Percentiles rank a stretch among this genome's conserved stretches.
Evolutionary conservation across 73 alveolate species (phyloP).

Genomic region (Breviolum minutum): DNA sequence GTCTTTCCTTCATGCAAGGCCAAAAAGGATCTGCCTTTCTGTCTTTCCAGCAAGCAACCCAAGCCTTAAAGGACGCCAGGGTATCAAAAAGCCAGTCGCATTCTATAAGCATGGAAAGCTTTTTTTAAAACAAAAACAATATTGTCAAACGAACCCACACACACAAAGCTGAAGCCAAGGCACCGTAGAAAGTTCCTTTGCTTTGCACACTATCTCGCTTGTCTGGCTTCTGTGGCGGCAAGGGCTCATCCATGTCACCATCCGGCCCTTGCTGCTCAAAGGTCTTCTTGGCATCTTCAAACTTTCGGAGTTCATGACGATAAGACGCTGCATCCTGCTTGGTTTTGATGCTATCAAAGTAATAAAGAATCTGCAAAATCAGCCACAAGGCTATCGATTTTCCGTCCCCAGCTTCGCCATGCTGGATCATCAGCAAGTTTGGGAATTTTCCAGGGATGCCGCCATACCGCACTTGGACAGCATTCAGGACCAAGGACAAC

Average conservation of each 20-base stretch:
- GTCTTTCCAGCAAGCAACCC: too few species aligned
- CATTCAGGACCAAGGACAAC: constrained; percentile 28
- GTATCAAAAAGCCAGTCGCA: too few species aligned
- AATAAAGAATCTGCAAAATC: neutral
- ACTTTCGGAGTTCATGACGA: neutral
- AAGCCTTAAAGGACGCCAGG: too few species aligned
- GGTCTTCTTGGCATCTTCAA: neutral
- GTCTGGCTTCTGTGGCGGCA: neutral
- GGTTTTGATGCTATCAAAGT: constrained; percentile 27
- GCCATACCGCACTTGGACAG: constrained; percentile 26
- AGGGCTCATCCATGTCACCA: neutral
- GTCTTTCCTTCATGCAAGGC: too few species aligned
- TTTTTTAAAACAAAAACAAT: too few species aligned
- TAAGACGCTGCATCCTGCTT: constrained; percentile 8
- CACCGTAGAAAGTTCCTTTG: too few species aligned
- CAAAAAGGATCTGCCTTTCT: too few species aligned
- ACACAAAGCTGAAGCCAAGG: too few species aligned
- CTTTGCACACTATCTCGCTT: neutral
- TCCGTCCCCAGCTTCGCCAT: constrained; percentile 68
- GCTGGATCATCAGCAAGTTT: constrained; percentile 36
- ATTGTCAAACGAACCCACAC: too few species aligned
- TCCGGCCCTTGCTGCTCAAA: neutral
- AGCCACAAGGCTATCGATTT: constrained; percentile 45
- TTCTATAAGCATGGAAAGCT: too few species aligned
- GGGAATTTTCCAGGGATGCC: constrained; percentile 73